phyloP scores from a whole-genome alignment of 1,284 basidiomycete genomes.

The Ceratobasidium sp. region DNA sequence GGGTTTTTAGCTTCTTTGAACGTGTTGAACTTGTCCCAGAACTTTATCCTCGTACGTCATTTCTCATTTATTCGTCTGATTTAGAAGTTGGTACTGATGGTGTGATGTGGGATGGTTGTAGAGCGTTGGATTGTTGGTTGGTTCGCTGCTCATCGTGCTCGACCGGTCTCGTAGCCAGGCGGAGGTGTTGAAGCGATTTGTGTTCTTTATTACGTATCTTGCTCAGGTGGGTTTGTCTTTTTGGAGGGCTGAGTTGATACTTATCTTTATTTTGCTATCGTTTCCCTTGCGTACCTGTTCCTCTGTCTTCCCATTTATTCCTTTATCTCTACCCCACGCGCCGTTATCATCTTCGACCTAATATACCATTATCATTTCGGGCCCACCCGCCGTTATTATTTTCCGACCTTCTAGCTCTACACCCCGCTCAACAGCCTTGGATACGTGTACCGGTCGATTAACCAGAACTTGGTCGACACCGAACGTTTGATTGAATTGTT shows the following conservation, averaged over 20 bases:
- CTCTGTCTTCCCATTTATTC: too few species aligned
- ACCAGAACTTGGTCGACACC: slow-evolving; percentile 82
- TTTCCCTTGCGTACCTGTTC: too few species aligned
- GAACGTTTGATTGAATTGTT: slow-evolving; percentile 81
- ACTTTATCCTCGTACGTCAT: slow-evolving; percentile 76
- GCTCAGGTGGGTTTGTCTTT: slow-evolving; percentile 68
- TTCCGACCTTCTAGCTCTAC: slow-evolving; percentile 69
- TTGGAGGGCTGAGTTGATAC: neutral
- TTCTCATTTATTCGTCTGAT: too few species aligned
- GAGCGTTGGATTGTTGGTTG: slow-evolving; percentile 81
- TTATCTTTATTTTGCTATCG: too few species aligned
- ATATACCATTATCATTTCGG: too few species aligned
- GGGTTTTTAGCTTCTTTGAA: slow-evolving; percentile 74
- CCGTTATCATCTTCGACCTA: too few species aligned
- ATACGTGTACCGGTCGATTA: slow-evolving; percentile 78
- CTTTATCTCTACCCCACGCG: too few species aligned
- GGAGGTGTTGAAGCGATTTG: slow-evolving; percentile 69
- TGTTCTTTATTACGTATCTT: slow-evolving; percentile 84
- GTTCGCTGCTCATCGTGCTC: slow-evolving; percentile 79
- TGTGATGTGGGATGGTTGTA: slow-evolving; percentile 55
- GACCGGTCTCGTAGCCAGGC: slow-evolving; percentile 69
- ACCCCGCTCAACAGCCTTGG: slow-evolving; percentile 79
- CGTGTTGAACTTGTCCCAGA: slow-evolving; percentile 80
- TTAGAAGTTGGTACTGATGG: too few species aligned
- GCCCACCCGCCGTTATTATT: too few species aligned